Conservation (phyloP, 768 basidiomycete species). For the Mycena floridula region DNA sequence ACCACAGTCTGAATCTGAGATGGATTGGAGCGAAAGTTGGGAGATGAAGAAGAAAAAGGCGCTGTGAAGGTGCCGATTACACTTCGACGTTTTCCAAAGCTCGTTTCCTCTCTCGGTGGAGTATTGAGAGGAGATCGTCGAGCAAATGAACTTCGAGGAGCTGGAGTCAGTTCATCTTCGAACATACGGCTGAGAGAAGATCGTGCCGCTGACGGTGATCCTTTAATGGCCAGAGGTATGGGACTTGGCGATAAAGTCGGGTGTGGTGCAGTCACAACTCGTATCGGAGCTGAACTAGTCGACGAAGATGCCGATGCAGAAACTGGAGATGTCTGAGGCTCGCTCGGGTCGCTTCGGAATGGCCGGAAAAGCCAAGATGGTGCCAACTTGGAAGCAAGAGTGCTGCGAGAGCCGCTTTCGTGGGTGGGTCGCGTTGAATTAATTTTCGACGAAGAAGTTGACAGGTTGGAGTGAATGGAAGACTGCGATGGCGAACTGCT, state of each 20-base stretch:
- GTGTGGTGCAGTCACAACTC: neutral
- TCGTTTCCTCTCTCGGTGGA: constrained; percentile 65
- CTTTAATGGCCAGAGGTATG: constrained; percentile 38
- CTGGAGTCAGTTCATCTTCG: constrained; percentile 49
- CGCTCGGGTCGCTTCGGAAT: constrained; percentile 58
- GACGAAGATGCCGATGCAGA: constrained; percentile 40
- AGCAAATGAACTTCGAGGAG: constrained; percentile 39
- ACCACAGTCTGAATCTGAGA: constrained; percentile 54
- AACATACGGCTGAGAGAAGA: constrained; percentile 44
- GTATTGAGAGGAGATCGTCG: constrained; percentile 63
- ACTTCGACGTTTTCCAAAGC: constrained; percentile 50
- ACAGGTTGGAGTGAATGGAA: constrained; percentile 51
- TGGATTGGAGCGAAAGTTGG: constrained; percentile 52
- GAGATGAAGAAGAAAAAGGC: constrained; percentile 42
- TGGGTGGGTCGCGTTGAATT: too few relatives aligned
- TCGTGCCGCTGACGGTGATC: constrained; percentile 24
- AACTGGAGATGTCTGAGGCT: constrained; percentile 55
- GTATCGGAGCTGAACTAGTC: constrained; percentile 18
- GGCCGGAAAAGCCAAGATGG: constrained; percentile 79
- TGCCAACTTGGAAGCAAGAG: constrained; percentile 54
- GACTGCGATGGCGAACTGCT: constrained; percentile 63
- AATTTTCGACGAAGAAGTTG: constrained; percentile 32
- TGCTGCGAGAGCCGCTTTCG: constrained; percentile 27
- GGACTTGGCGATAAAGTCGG: constrained; percentile 20
- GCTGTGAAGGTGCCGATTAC: constrained; percentile 23